Percentiles rank a stretch among this genome's conserved stretches.
Conservation (phyloP, 768 basidiomycete species). For the Trametes villosa region DNA sequence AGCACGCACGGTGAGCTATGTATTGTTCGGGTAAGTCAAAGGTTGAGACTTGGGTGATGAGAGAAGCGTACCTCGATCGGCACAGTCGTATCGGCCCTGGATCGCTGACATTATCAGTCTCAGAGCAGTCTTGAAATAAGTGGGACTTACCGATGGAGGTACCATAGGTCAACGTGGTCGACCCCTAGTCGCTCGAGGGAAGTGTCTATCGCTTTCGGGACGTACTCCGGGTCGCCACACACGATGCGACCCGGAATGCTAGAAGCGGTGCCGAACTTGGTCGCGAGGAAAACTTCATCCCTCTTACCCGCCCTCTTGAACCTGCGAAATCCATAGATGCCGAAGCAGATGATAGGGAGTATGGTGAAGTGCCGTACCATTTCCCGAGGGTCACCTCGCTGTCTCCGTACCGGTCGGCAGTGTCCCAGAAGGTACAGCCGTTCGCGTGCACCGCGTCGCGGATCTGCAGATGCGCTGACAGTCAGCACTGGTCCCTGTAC, state of each 20-base stretch:
- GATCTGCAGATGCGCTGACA: no score
- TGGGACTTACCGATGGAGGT: conserved; percentile 39
- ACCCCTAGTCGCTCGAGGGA: conserved; percentile 45
- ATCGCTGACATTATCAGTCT: conserved; percentile 27
- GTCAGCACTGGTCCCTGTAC: no score
- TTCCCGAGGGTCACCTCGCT: conserved; percentile 52
- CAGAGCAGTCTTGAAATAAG: conserved; percentile 13
- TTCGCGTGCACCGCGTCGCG: conserved; percentile 45
- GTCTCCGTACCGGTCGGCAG: conserved; percentile 46
- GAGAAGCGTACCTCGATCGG: conserved; percentile 31
- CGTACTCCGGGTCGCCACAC: conserved; percentile 46
- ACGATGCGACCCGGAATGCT: conserved; percentile 24
- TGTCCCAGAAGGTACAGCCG: conserved; percentile 54
- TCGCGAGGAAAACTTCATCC: conserved; percentile 61
- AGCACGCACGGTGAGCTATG: conserved; percentile 24
- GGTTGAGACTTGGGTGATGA: conserved; percentile 34
- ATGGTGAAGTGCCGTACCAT: no score
- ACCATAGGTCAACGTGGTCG: conserved; percentile 45
- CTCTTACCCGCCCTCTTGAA: conserved; percentile 57
- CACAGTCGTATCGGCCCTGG: conserved; percentile 29
- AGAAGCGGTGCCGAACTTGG: conserved; percentile 53
- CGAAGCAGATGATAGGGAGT: no score
- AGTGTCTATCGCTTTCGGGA: conserved; percentile 40
- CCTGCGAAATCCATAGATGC: conserved; percentile 40
- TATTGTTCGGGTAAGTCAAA: conserved; percentile 3